Evolutionary conservation across 352 stramenopile genomes (phyloP), one percentile per base, ranked within the genome.

Genomic region (Phytophthora hibernalis): DNA sequence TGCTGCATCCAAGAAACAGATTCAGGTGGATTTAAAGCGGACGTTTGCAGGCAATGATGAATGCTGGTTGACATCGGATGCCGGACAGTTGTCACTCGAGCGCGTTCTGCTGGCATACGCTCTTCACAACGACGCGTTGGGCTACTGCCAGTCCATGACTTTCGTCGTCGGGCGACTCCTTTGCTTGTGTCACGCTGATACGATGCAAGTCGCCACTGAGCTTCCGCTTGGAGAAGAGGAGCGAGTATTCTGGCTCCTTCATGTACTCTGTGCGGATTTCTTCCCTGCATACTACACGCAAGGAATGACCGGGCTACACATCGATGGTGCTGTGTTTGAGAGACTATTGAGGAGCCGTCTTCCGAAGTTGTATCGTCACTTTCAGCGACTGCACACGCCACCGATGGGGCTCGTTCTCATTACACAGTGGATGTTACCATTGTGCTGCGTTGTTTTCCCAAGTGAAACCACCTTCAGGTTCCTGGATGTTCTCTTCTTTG

Each of bases 131-230:
- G 61, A 79, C 21, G 55, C 54, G 20, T 72, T 97, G 6, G 91
- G 91, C 13, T 97, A 97, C 64, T 97, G 90, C 48, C 90, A 97
- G 68, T 92, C 83, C 18, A 96, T 97, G 88, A 97, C 91, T 38
- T 97, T 96, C 53, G 81, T 97, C 20, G 87, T 87, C 8, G 90
- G 80, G 0, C 74, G 90, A 15, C 43, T 96, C 31, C 55, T 97
- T 35, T 92, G 83, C 54, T 53, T 92, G 5, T 88, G 78, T 47
- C 70, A 73, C 33, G 35, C 13, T 5, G 15, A 63, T 16, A 33
- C 55, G 30, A 16, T 62, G 12, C 33, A 33, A 2, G 26, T 54
- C 12, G 10, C 3, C 35, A 26, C 15, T 16, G 24, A 49, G 5
- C 33, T 54, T 10, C n/a, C 42, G 8, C 31, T 65, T 48, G 21